These are phyloP conservation scores for Phytophthora fragariae DNA, from an alignment of 352 stramenopile genomes.

Conservation along the genomic window DNA sequence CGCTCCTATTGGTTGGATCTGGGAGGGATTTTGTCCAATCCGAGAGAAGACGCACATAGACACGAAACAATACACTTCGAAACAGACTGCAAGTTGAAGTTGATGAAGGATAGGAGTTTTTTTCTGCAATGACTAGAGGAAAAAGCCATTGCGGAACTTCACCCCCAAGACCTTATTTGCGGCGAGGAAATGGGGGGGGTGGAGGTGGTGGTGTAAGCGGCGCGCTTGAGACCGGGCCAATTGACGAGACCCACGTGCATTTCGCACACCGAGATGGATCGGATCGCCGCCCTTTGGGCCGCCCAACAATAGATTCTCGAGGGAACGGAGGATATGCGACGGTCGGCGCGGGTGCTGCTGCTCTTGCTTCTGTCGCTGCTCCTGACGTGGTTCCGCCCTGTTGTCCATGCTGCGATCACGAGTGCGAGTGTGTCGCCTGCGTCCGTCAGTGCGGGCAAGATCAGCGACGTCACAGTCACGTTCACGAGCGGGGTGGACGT, in stretches of 20 bases:
- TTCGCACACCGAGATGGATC: neutral
- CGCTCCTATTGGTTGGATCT: neutral
- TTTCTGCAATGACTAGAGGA: too few species aligned
- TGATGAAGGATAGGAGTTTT: neutral
- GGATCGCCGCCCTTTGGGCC: neutral
- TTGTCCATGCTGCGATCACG: constrained; percentile 31
- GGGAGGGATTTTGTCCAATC: constrained; percentile 4
- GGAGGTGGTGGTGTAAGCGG: too few species aligned
- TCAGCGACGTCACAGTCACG: constrained; percentile 32
- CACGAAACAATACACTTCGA: neutral
- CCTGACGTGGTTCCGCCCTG: neutral
- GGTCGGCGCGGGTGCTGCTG: constrained; percentile 2
- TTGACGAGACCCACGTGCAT: neutral
- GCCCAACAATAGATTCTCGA: neutral
- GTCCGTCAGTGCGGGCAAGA: constrained; percentile 34
- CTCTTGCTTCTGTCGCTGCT: constrained; percentile 15
- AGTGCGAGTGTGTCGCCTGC: constrained; percentile 30
- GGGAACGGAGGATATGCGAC: constrained; percentile 12
- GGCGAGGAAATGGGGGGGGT: too few species aligned
- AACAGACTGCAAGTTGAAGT: neutral
- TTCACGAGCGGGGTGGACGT: constrained; percentile 42
- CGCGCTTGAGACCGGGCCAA: too few species aligned
- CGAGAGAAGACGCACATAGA: neutral
- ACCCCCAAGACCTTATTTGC: too few species aligned
- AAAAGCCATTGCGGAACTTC: too few species aligned